Percentiles rank a stretch among this genome's conserved stretches.
These are phyloP conservation scores for Tolypocladium endophyticum DNA, from an alignment of 2,329 filamentous ascomycete genomes.

Conservation along the genomic window DNA sequence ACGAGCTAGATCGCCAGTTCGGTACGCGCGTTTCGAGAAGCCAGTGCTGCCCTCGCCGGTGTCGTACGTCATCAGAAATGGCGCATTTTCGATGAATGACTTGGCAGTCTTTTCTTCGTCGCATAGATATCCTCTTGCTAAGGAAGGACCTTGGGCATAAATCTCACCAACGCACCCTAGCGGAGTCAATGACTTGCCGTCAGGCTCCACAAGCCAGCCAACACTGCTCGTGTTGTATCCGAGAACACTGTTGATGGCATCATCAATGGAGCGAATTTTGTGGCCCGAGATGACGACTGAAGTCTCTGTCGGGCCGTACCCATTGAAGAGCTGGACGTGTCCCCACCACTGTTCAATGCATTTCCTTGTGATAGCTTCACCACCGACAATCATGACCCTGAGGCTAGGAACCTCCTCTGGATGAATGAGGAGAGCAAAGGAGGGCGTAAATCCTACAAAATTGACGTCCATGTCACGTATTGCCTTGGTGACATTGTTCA, in stretches of 20 bases:
- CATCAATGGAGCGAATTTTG: background rate
- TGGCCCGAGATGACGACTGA: constrained; percentile 2
- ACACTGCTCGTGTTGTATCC: constrained; percentile 4
- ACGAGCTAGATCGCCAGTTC: constrained; percentile 7
- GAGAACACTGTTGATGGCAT: constrained; percentile 1
- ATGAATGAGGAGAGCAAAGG: constrained; percentile 6
- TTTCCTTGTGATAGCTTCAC: constrained; percentile 5
- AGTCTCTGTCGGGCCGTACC: constrained; percentile 8
- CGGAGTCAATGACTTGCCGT: constrained; percentile 6
- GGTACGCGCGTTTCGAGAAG: constrained; percentile 5
- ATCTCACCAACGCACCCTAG: constrained; percentile 10
- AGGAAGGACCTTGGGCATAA: constrained; percentile 16
- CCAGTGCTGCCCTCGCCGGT: constrained; percentile 3
- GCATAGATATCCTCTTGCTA: constrained; percentile 39
- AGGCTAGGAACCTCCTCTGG: constrained; percentile 6
- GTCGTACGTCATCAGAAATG: constrained; percentile 14
- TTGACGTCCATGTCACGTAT: constrained; percentile 9
- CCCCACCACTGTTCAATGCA: constrained; percentile 6
- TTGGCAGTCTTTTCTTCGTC: constrained; percentile 16
- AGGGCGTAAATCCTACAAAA: constrained; percentile 6
- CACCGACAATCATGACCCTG: constrained; percentile 4
- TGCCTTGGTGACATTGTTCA: constrained; percentile 6
- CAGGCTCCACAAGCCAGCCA: constrained; percentile 4
- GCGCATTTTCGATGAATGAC: constrained; percentile 8
- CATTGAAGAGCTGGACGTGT: constrained; percentile 8